These are phyloP conservation scores for Boletales sp. DNA, from an alignment of 768 basidiomycete genomes.

Conservation along the genomic window DNA sequence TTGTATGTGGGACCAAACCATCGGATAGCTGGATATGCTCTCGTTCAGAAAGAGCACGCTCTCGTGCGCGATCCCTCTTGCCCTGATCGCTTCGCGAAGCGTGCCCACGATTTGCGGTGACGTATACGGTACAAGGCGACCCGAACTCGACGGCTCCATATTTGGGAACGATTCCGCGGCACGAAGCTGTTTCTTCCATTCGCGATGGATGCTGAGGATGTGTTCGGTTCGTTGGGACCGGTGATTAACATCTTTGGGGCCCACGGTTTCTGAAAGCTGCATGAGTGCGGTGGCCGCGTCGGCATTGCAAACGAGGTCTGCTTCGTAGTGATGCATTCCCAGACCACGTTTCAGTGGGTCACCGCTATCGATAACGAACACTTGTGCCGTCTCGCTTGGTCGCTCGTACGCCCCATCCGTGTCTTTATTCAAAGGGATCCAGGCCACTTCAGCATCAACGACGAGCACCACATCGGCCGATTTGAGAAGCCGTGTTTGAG, in stretches of 20 bases:
- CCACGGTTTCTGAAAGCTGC: slow-evolving; percentile 38
- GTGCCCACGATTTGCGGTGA: slow-evolving; percentile 48
- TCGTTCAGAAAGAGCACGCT: slow-evolving; percentile 58
- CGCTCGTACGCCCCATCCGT: slow-evolving; percentile 25
- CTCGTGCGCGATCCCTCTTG: slow-evolving; percentile 33
- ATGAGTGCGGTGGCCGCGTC: slow-evolving; percentile 50
- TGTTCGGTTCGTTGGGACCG: slow-evolving; percentile 13
- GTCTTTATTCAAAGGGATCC: slow-evolving; percentile 50
- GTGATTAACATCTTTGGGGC: slow-evolving; percentile 5
- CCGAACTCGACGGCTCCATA: slow-evolving; percentile 14
- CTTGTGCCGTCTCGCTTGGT: slow-evolving; percentile 41
- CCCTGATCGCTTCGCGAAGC: slow-evolving; percentile 41
- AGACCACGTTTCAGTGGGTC: slow-evolving; percentile 53
- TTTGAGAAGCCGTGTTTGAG: slow-evolving; percentile 45
- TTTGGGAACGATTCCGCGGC: slow-evolving; percentile 30
- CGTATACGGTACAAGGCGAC: slow-evolving; percentile 22
- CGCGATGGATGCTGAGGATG: slow-evolving; percentile 20
- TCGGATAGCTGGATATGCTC: slow-evolving; percentile 52
- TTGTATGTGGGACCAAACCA: slow-evolving; percentile 57
- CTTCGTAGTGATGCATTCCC: slow-evolving; percentile 51
- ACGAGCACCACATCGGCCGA: slow-evolving; percentile 61
- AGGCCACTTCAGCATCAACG: slow-evolving; percentile 64
- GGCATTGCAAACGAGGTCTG: slow-evolving; percentile 56
- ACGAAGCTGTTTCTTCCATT: slow-evolving; percentile 26
- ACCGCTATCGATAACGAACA: slow-evolving; percentile 60